These are phyloP conservation scores for Elongisporangium undulatum DNA, from an alignment of 352 stramenopile genomes.

Conservation along the genomic window DNA sequence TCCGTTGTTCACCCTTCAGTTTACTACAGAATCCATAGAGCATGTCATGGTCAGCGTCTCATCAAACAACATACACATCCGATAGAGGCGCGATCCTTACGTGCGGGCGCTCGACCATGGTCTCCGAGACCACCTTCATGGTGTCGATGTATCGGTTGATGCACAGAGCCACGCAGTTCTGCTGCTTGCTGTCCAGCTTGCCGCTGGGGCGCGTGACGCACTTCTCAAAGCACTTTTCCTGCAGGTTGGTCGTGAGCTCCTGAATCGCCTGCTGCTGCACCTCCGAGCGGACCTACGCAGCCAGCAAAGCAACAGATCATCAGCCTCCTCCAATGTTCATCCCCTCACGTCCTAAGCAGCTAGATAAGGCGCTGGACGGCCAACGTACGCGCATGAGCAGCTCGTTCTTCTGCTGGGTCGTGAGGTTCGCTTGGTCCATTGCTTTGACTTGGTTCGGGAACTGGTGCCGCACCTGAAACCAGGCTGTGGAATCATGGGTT, in stretches of 20 bases:
- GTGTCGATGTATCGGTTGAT: slow-evolving; percentile 91
- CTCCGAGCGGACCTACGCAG: slow-evolving; percentile 66
- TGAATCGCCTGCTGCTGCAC: slow-evolving; percentile 80
- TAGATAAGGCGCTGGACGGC: not conserved
- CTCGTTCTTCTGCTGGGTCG: slow-evolving; percentile 80
- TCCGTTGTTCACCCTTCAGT: not conserved
- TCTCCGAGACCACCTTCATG: slow-evolving; percentile 86
- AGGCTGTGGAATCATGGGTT: slow-evolving; percentile 1
- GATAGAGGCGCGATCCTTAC: slow-evolving; percentile 12
- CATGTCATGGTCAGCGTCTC: not conserved
- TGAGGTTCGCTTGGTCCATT: slow-evolving; percentile 82
- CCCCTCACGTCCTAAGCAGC: not conserved
- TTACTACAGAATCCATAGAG: not conserved
- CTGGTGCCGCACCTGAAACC: not conserved
- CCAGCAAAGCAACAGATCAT: slow-evolving; percentile 5
- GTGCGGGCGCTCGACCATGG: slow-evolving; percentile 71
- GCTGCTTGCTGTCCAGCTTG: slow-evolving; percentile 88
- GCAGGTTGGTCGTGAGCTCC: slow-evolving; percentile 82
- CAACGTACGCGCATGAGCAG: slow-evolving; percentile 69
- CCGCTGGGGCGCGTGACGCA: slow-evolving; percentile 75
- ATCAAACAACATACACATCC: not conserved
- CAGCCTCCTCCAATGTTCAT: slow-evolving; percentile 3
- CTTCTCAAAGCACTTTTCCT: slow-evolving; percentile 91
- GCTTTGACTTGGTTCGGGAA: slow-evolving; percentile 11
- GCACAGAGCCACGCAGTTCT: slow-evolving; percentile 86